Conservation (phyloP, 2,329 filamentous ascomycete genomes). For the Fusarium fracticaudum region DNA sequence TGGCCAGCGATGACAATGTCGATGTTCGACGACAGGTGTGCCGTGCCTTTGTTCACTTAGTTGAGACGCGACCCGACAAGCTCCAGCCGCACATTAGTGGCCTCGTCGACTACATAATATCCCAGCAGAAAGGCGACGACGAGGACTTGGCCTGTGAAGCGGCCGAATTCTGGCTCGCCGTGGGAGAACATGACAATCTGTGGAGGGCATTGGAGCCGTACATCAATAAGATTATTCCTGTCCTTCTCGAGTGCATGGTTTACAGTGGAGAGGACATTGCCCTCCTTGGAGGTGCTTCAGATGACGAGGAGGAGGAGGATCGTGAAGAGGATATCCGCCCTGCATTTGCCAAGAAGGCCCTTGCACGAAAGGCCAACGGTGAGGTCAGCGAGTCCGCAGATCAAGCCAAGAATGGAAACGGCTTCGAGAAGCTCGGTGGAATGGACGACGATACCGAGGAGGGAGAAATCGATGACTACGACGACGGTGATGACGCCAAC, state of each 20-base stretch:
- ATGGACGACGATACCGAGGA: constrained; percentile 85
- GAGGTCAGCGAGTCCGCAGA: constrained; percentile 60
- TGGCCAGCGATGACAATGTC: constrained; percentile 78
- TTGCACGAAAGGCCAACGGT: constrained; percentile 68
- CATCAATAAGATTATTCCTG: constrained; percentile 85
- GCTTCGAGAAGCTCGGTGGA: constrained; percentile 63
- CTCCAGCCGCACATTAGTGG: constrained; percentile 87
- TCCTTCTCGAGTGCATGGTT: constrained; percentile 93
- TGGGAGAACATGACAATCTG: constrained; percentile 86
- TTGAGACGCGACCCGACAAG: constrained; percentile 90
- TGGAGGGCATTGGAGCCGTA: constrained; percentile 81
- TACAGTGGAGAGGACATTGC: constrained; percentile 95
- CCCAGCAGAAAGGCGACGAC: constrained; percentile 88
- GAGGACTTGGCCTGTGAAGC: constrained; percentile 93
- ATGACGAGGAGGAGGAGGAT: constrained; percentile 93
- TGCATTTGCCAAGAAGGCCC: constrained; percentile 79
- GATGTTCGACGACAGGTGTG: constrained; percentile 95
- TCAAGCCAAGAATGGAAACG: constrained; percentile 61
- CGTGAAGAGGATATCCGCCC: constrained; percentile 91
- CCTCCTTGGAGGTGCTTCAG: constrained; percentile 81
- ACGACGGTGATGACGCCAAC: constrained; percentile 80
- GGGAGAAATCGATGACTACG: constrained; percentile 81
- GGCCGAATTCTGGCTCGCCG: constrained; percentile 95
- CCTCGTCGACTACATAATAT: constrained; percentile 91
- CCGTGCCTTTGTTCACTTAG: constrained; percentile 89